Percentiles rank a stretch among this genome's conserved stretches.
phyloP scores from a whole-genome alignment of 495 filamentous ascomycete species.

The Pyronema omphalodes region DNA sequence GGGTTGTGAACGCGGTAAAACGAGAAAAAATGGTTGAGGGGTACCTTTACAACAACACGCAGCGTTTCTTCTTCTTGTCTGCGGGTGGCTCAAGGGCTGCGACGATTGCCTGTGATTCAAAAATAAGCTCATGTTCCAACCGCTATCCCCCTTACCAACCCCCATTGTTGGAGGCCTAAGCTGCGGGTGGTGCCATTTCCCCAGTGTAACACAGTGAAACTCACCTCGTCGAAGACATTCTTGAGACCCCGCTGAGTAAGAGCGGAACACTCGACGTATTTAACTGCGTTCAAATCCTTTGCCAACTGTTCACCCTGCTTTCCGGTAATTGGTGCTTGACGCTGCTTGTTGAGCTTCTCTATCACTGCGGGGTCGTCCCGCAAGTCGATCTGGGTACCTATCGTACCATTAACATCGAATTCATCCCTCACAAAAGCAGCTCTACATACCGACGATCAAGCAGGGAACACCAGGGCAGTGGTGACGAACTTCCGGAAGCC shows the following conservation, averaged over 20 bases:
- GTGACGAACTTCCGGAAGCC: slow-evolving; percentile 96
- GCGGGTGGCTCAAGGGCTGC: slow-evolving; percentile 72
- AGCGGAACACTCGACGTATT: slow-evolving; percentile 96
- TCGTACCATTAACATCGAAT: background rate
- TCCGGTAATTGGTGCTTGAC: slow-evolving; percentile 77
- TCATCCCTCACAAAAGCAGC: background rate
- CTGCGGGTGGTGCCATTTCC: background rate
- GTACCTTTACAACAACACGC: slow-evolving; percentile 14
- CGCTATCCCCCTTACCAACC: slow-evolving; percentile 9
- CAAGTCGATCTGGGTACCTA: slow-evolving; percentile 76
- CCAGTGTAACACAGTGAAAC: slow-evolving; percentile 12
- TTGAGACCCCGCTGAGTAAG: slow-evolving; percentile 96
- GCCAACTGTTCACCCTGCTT: slow-evolving; percentile 94
- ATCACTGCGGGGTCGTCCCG: slow-evolving; percentile 73
- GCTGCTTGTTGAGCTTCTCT: slow-evolving; percentile 85
- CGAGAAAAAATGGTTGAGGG: too few relatives aligned
- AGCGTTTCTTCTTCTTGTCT: slow-evolving; percentile 13
- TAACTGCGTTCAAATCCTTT: slow-evolving; percentile 85
- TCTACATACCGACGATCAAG: slow-evolving; percentile 59
- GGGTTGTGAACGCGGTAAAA: too few relatives aligned
- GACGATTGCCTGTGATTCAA: slow-evolving; percentile 51
- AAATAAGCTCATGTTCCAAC: background rate
- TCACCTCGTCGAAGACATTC: slow-evolving; percentile 97
- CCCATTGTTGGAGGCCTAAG: background rate
- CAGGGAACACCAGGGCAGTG: slow-evolving; percentile 97